Conservation (phyloP, 75 land plant species). For the Cryptomeria japonica region DNA sequence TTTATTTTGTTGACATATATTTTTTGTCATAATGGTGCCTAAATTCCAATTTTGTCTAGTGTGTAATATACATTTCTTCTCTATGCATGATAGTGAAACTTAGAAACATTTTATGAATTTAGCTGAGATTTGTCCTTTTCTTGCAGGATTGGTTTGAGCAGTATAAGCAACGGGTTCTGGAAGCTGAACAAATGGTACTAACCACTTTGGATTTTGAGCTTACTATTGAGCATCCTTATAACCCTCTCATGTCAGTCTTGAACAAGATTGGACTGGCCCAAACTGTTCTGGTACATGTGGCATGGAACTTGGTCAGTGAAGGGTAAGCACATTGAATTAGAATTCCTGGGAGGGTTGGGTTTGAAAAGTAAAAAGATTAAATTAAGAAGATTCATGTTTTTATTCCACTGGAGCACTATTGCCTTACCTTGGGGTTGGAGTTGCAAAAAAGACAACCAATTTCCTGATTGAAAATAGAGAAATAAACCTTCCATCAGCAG, state of each 20-base stretch:
- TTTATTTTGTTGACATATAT: neutral
- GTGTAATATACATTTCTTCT: neutral
- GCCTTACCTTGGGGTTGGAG: neutral
- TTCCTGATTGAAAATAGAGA: neutral
- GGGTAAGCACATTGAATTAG: constrained; percentile 49
- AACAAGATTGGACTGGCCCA: constrained; percentile 64
- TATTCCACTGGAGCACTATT: neutral
- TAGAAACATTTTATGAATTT: neutral
- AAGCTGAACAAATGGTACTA: constrained; percentile 67
- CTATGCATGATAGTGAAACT: neutral
- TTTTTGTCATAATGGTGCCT: neutral
- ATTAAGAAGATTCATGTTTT: neutral
- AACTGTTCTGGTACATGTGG: constrained; percentile 47
- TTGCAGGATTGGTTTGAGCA: constrained; percentile 74
- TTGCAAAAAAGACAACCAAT: neutral
- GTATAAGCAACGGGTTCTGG: constrained; percentile 50
- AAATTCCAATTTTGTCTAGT: neutral
- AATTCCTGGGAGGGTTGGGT: neutral
- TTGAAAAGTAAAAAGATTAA: neutral
- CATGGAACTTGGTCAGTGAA: constrained; percentile 69
- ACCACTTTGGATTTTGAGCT: constrained; percentile 80
- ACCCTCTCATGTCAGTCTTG: constrained; percentile 50
- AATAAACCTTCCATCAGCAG: neutral
- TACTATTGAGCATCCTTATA: constrained; percentile 68
- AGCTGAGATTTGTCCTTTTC: neutral